Conservation (phyloP, 2,329 filamentous ascomycete species). For the Purpureocillium takamizusanense region DNA sequence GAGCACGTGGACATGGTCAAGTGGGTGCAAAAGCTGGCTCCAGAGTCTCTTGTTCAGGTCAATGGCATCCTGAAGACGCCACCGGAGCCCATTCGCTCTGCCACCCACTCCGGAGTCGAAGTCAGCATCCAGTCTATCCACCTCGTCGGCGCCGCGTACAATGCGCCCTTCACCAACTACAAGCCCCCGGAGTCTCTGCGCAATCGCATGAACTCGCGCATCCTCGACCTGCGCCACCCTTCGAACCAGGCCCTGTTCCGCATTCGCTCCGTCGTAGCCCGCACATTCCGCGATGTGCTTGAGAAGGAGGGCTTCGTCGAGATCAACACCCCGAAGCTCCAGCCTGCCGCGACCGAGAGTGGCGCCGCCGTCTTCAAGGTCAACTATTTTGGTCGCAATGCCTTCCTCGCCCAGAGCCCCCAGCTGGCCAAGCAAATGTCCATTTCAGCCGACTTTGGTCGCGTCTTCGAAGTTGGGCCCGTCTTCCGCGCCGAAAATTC, state of each 20-base stretch:
- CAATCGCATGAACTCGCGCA: conserved; percentile 67
- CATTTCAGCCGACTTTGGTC: conserved; percentile 79
- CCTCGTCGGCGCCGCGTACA: conserved; percentile 40
- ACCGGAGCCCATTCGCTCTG: conserved; percentile 65
- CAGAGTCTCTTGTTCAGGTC: conserved; percentile 71
- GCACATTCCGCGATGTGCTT: conserved; percentile 68
- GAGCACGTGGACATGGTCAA: conserved; percentile 63
- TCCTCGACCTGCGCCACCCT: conserved; percentile 79
- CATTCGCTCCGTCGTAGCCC: conserved; percentile 71
- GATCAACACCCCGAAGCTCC: conserved; percentile 88
- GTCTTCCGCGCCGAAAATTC: conserved; percentile 94
- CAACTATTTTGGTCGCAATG: conserved; percentile 80
- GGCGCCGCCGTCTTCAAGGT: conserved; percentile 87
- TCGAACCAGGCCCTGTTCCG: conserved; percentile 83
- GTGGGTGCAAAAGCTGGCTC: conserved; percentile 75
- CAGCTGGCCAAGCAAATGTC: conserved; percentile 91
- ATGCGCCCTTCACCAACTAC: conserved; percentile 43
- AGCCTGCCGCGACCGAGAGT: conserved; percentile 83
- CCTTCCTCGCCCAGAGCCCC: conserved; percentile 85
- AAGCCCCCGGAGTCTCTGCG: conserved; percentile 57
- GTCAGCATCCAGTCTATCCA: conserved; percentile 53
- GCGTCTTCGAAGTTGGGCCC: conserved; percentile 63
- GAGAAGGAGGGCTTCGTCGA: conserved; percentile 76
- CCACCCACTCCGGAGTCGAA: conserved; percentile 68
- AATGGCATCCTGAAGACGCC: conserved; percentile 65